These are phyloP conservation scores for Parsonsia alboflavescens DNA, from an alignment of 257 asterid species.

Conservation along the genomic window DNA sequence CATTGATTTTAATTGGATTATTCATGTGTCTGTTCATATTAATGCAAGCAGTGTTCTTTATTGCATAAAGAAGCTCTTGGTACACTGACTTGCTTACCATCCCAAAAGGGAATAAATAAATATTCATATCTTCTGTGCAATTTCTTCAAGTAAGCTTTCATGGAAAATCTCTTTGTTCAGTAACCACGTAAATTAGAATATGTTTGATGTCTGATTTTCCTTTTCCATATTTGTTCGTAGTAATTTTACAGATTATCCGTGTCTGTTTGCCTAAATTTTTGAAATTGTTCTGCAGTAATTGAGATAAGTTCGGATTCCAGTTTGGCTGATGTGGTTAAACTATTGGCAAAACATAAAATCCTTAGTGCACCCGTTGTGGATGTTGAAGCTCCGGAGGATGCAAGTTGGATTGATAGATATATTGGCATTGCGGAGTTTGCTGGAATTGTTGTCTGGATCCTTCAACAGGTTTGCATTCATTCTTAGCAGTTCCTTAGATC, in stretches of 20 bases:
- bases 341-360: slow-evolving; percentile 62
- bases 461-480: slow-evolving; percentile 65
- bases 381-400: slow-evolving; percentile 84
- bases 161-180: neutral
- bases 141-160: neutral
- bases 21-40: neutral
- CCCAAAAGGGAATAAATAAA: neutral
- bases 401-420: slow-evolving; percentile 96
- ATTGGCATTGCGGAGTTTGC: slow-evolving; percentile 93
- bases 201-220: neutral
- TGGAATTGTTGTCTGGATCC: slow-evolving; percentile 94
- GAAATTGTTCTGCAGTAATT: slow-evolving; percentile 37
- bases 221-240: too few species aligned
- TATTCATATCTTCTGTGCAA: neutral
- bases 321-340: slow-evolving; percentile 80
- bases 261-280: neutral
- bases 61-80: neutral
- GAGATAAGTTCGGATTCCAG: slow-evolving; percentile 85
- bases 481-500: neutral
- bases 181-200: neutral
- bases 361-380: slow-evolving; percentile 92
- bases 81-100: neutral
- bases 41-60: neutral
- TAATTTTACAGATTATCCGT: neutral
- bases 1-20: neutral